Evolutionary conservation across 108 stramenopile genomes (phyloP).

Genomic region (Fragilaria crotonensis): DNA sequence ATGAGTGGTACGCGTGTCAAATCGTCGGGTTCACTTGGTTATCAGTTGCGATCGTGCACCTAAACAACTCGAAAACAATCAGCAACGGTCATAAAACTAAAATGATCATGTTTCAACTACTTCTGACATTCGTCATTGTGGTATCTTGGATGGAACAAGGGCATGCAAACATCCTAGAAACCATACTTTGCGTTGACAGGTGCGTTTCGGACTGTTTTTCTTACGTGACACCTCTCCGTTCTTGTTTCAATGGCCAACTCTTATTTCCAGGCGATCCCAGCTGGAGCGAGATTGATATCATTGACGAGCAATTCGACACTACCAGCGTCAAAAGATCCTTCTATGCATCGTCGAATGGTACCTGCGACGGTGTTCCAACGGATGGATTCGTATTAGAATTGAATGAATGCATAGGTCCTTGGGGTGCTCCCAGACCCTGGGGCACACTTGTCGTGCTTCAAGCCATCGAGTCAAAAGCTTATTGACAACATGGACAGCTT

Average conservation of each 20-base stretch:
- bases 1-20: too few species aligned
- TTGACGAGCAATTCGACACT: slow-evolving; percentile 20
- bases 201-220: not conserved
- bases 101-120: too few species aligned
- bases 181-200: too few species aligned
- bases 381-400: slow-evolving; percentile 30
- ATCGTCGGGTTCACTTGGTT: too few species aligned
- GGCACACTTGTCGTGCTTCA: too few species aligned
- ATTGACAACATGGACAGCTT: slow-evolving; percentile 35
- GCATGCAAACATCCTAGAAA: too few species aligned
- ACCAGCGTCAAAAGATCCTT: slow-evolving; percentile 24
- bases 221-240: slow-evolving; percentile 29
- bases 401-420: slow-evolving; percentile 35
- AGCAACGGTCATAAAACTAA: too few species aligned
- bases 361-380: slow-evolving; percentile 14
- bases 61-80: too few species aligned
- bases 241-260: slow-evolving; percentile 32
- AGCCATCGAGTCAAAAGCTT: too few species aligned
- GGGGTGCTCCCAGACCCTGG: slow-evolving; percentile 39
- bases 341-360: slow-evolving; percentile 22
- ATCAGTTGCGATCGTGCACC: too few species aligned
- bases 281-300: slow-evolving; percentile 32
- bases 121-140: too few species aligned
- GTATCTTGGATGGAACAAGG: too few species aligned
- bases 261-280: slow-evolving; percentile 35